Evolutionary conservation across 208 protist genomes (phyloP).

Genomic region (Trypanosoma mega): DNA sequence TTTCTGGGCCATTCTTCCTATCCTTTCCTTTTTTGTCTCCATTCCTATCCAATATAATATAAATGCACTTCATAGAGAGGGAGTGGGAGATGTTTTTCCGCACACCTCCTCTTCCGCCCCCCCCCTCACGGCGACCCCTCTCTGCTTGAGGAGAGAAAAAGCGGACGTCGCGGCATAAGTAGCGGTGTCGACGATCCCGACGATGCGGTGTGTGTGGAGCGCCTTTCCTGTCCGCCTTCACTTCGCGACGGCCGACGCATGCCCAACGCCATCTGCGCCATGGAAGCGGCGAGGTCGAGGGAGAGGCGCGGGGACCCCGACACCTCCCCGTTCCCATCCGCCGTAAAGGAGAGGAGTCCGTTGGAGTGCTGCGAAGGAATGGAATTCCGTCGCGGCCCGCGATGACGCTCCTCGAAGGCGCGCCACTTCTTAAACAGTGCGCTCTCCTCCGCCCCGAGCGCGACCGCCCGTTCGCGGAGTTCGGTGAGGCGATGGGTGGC

Average conservation of each 20-base stretch:
- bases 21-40: too few relatives aligned
- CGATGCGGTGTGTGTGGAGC: too few relatives aligned
- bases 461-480: neutral
- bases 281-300: slow-evolving; percentile 5
- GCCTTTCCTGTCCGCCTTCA: too few relatives aligned
- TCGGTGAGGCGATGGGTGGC: slow-evolving; percentile 4
- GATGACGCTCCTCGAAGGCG: slow-evolving; percentile 13
- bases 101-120: too few relatives aligned
- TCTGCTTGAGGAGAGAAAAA: slow-evolving; percentile 5
- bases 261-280: neutral
- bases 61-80: too few relatives aligned
- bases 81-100: too few relatives aligned
- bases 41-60: too few relatives aligned
- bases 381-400: neutral
- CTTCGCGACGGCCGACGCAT: neutral
- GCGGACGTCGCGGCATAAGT: neutral
- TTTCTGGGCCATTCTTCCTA: too few relatives aligned
- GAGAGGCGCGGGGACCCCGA: slow-evolving; percentile 6
- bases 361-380: neutral
- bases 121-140: neutral
- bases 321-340: slow-evolving; percentile 5
- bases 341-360: slow-evolving; percentile 14
- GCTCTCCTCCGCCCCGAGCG: slow-evolving; percentile 11
- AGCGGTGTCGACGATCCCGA: neutral
- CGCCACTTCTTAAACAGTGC: slow-evolving; percentile 16